Evolutionary conservation across 2,329 filamentous ascomycete species (phyloP).

Genomic region (Phialocephala subalpina): DNA sequence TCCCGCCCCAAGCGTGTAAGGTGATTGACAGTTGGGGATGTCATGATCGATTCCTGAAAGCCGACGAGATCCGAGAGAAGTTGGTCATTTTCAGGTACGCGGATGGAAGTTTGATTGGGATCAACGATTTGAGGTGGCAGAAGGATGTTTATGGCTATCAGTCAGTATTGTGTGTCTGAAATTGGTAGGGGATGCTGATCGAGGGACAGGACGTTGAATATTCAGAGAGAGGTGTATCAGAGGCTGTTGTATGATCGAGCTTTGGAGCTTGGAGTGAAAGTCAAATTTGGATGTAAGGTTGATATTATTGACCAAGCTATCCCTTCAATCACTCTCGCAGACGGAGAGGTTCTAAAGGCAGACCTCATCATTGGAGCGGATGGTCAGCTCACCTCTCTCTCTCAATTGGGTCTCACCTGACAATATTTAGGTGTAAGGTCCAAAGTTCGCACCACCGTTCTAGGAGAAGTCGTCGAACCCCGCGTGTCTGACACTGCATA

Average conservation of each 20-base stretch:
- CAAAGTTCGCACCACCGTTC: conserved; percentile 5
- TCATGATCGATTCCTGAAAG: conserved; percentile 2
- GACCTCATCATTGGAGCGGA: conserved; percentile 21
- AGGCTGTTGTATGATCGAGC: conserved; percentile 13
- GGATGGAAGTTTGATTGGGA: conserved; percentile 14
- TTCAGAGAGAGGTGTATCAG: conserved; percentile 12
- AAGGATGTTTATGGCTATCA: conserved; percentile 13
- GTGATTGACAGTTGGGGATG: conserved; percentile 7
- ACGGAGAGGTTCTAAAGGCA: conserved; percentile 2
- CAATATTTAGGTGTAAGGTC: background rate
- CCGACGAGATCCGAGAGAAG: background rate
- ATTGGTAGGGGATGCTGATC: background rate
- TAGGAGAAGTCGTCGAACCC: conserved; percentile 5
- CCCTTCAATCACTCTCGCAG: conserved; percentile 7
- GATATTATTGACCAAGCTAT: background rate
- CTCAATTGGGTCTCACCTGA: background rate
- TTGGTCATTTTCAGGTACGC: conserved; percentile 12
- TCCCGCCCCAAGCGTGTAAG: conserved; percentile 11
- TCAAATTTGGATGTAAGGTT: conserved; percentile 11
- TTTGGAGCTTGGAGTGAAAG: conserved; percentile 6
- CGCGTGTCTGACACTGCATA: conserved; percentile 14
- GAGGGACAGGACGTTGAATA: conserved; percentile 5
- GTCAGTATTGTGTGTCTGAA: background rate
- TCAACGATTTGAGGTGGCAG: conserved; percentile 1
- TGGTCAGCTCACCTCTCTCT: background rate